phyloP scores from a whole-genome alignment of 148 eudicot genomes.

The Selenicereus undatus region DNA sequence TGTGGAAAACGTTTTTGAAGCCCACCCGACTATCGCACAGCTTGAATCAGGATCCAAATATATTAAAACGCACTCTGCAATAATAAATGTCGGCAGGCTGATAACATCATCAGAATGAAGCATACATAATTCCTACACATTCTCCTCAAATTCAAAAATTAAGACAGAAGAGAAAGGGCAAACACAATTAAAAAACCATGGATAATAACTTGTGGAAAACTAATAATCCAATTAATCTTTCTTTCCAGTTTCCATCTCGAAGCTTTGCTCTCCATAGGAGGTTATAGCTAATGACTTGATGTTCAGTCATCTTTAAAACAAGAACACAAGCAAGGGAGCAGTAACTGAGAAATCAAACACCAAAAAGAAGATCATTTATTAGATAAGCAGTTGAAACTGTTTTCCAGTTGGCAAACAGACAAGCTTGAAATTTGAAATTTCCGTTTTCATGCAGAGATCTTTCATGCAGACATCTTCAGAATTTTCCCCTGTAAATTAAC shows the following conservation, averaged over 20 bases:
- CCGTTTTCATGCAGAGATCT: not conserved
- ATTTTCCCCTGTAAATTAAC: not conserved
- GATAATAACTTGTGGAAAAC: not conserved
- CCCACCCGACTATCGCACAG: slow-evolving; percentile 80
- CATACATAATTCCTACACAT: slow-evolving; percentile 25
- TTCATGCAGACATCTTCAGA: not conserved
- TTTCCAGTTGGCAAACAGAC: not conserved
- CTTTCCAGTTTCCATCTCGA: not conserved
- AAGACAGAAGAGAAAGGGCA: slow-evolving; percentile 6
- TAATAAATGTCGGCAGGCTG: slow-evolving; percentile 99
- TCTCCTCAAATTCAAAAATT: not conserved
- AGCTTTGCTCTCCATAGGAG: too few relatives aligned
- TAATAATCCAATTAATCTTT: not conserved
- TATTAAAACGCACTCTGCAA: slow-evolving; percentile 99
- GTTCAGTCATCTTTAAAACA: not conserved
- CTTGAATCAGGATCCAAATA: slow-evolving; percentile 94
- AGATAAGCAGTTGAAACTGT: not conserved
- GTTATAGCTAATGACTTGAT: not conserved
- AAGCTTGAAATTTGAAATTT: not conserved
- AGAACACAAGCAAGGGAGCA: not conserved
- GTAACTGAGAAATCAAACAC: not conserved
- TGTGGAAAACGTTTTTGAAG: slow-evolving; percentile 76
- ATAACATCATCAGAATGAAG: slow-evolving; percentile 73
- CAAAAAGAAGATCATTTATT: too few relatives aligned
- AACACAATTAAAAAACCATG: not conserved